These are phyloP conservation scores for Candida boleticola DNA, from an alignment of 805 yeast species.

Conservation along the genomic window DNA sequence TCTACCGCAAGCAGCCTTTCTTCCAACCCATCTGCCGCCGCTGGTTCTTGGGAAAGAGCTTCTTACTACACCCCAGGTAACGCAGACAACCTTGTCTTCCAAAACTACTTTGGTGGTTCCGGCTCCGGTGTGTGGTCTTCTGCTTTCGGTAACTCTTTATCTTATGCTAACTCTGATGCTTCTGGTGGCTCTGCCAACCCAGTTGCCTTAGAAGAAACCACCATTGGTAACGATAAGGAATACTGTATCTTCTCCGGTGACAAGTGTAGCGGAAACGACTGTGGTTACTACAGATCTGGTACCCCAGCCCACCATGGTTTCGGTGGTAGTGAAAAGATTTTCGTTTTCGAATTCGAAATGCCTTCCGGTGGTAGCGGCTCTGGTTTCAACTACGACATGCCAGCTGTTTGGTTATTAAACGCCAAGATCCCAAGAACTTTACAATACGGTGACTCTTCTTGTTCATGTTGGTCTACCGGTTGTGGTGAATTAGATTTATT, in stretches of 20 bases:
- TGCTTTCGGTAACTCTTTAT: conserved; percentile 88
- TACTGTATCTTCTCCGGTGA: conserved; percentile 75
- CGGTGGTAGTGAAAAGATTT: conserved; percentile 78
- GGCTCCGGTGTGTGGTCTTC: conserved; percentile 89
- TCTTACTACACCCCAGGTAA: conserved; percentile 76
- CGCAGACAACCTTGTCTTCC: conserved; percentile 70
- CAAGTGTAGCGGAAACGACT: conserved; percentile 55
- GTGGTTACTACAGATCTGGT: conserved; percentile 84
- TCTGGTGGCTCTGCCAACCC: conserved; percentile 68
- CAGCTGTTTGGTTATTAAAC: conserved; percentile 94
- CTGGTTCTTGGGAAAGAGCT: conserved; percentile 69
- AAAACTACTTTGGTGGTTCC: conserved; percentile 86
- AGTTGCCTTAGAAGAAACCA: conserved; percentile 63
- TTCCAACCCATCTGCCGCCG: conserved; percentile 31
- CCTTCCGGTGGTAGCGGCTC: conserved; percentile 60
- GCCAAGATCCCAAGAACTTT: conserved; percentile 95
- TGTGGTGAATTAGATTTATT: conserved; percentile 98
- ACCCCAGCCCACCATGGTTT: conserved; percentile 96
- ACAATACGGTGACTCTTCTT: conserved; percentile 81
- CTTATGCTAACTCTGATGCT: conserved; percentile 80
- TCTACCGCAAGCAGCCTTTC: conserved; percentile 20
- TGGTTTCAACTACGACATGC: conserved; percentile 82
- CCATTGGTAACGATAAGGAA: conserved; percentile 73
- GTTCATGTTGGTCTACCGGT: conserved; percentile 96
- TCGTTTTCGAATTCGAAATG: conserved; percentile 92